A percentile compares a stretch with the other conserved stretches of the same genome.
Evolutionary conservation across 129 eudicot genomes (phyloP).

Genomic region (Sambucus nigra): DNA sequence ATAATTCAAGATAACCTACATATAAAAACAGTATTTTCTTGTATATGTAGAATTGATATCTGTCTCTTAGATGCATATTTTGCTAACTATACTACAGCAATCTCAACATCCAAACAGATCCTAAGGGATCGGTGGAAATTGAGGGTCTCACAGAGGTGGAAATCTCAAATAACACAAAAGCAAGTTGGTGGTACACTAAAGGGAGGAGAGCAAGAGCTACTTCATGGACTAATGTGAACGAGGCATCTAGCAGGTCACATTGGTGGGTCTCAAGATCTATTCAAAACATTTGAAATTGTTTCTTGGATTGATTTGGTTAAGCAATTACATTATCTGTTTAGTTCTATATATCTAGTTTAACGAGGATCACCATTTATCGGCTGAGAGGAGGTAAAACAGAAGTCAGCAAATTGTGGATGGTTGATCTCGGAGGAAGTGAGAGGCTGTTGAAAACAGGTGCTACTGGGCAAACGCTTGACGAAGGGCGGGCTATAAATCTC

Average conservation of each 20-base stretch:
- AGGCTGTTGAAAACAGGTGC: slow-evolving; percentile 66
- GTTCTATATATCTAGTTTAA: slow-evolving; percentile 28
- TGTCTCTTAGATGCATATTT: background rate
- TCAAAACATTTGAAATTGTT: background rate
- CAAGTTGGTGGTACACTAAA: slow-evolving; percentile 50
- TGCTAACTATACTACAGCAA: slow-evolving; percentile 33
- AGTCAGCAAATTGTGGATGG: slow-evolving; percentile 71
- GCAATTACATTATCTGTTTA: slow-evolving; percentile 14
- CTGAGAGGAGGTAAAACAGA: slow-evolving; percentile 17
- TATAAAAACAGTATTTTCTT: too few relatives aligned
- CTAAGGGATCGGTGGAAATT: slow-evolving; percentile 52
- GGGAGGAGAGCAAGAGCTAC: slow-evolving; percentile 72
- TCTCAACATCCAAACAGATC: slow-evolving; percentile 63
- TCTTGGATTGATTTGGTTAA: slow-evolving; percentile 3
- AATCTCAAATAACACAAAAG: slow-evolving; percentile 53
- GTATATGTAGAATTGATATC: background rate
- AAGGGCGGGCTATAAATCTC: slow-evolving; percentile 74
- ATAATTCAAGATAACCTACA: too few relatives aligned
- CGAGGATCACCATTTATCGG: slow-evolving; percentile 37
- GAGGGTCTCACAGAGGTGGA: slow-evolving; percentile 62
- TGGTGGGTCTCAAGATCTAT: slow-evolving; percentile 28
- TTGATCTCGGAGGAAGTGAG: slow-evolving; percentile 85
- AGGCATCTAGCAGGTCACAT: slow-evolving; percentile 74
- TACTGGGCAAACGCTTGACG: slow-evolving; percentile 66
- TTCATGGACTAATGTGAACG: slow-evolving; percentile 66